phyloP scores from a whole-genome alignment of 192 early-diverging fungal genomes.

The Backusella tuberculispora region DNA sequence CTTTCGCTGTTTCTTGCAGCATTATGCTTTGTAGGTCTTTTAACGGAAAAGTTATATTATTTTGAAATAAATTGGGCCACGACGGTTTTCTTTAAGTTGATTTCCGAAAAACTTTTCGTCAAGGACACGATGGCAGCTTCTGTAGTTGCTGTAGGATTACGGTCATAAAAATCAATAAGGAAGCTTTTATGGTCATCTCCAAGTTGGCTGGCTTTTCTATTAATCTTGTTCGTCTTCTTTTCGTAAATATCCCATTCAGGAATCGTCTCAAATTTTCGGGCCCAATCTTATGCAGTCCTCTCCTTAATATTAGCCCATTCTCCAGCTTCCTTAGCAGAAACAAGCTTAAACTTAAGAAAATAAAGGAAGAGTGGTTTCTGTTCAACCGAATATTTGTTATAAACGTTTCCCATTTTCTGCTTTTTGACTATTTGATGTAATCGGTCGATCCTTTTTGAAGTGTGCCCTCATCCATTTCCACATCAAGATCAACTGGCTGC shows the following conservation, averaged over 20 bases:
- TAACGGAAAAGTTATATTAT: not conserved
- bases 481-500: too few species aligned
- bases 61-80: slow-evolving; percentile 4
- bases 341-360: too few species aligned
- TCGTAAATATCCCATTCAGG: not conserved
- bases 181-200: too few species aligned
- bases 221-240: not conserved
- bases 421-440: too few species aligned
- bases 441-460: too few species aligned
- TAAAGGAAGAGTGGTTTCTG: too few species aligned
- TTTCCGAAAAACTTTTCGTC: not conserved
- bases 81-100: not conserved
- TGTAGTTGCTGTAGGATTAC: not conserved
- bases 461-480: too few species aligned
- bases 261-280: not conserved
- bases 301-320: too few species aligned
- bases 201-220: not conserved
- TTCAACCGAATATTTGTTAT: too few species aligned
- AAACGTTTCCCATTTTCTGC: too few species aligned
- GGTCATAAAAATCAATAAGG: not conserved
- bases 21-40: not conserved
- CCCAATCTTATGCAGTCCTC: not conserved
- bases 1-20: not conserved
- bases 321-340: too few species aligned
- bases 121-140: not conserved